Evolutionary conservation across 768 basidiomycete genomes (phyloP).

Genomic region (Pisolithus albus): DNA sequence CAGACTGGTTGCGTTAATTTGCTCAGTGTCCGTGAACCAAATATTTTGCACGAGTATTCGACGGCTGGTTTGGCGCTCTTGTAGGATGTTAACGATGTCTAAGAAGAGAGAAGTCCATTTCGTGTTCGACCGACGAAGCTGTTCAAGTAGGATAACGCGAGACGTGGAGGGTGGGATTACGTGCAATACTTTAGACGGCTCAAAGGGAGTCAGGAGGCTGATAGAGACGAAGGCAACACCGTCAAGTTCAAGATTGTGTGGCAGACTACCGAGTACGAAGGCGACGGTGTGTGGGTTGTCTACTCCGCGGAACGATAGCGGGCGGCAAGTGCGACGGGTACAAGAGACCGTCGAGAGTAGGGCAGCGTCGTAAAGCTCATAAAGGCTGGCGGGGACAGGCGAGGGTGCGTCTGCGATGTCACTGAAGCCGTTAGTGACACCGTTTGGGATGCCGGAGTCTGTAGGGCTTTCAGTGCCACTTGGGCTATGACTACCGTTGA

Average conservation of each 20-base stretch:
- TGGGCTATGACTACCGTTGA: background rate
- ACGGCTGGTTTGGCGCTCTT: slow-evolving; percentile 43
- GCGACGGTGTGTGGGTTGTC: slow-evolving; percentile 58
- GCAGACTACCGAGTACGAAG: slow-evolving; percentile 56
- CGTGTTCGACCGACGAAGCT: slow-evolving; percentile 64
- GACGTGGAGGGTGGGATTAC: slow-evolving; percentile 56
- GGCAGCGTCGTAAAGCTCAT: slow-evolving; percentile 61
- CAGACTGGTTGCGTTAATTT: slow-evolving; percentile 39
- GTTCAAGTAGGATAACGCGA: slow-evolving; percentile 77
- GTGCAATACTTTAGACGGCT: slow-evolving; percentile 46
- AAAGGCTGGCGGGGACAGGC: slow-evolving; percentile 23
- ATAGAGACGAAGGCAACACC: slow-evolving; percentile 60
- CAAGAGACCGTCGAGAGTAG: slow-evolving; percentile 58
- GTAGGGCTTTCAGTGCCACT: background rate
- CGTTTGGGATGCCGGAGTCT: too few species aligned
- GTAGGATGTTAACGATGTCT: slow-evolving; percentile 68
- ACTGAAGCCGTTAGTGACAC: background rate
- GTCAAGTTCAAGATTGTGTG: slow-evolving; percentile 39
- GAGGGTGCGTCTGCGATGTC: slow-evolving; percentile 19
- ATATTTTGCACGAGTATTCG: slow-evolving; percentile 56
- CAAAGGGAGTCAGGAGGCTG: slow-evolving; percentile 63
- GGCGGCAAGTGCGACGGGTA: slow-evolving; percentile 52
- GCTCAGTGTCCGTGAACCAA: slow-evolving; percentile 45
- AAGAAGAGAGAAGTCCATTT: slow-evolving; percentile 88
- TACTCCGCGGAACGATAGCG: slow-evolving; percentile 47